Conservation (phyloP, 257 asterid species). For the Osmanthus fragrans region DNA sequence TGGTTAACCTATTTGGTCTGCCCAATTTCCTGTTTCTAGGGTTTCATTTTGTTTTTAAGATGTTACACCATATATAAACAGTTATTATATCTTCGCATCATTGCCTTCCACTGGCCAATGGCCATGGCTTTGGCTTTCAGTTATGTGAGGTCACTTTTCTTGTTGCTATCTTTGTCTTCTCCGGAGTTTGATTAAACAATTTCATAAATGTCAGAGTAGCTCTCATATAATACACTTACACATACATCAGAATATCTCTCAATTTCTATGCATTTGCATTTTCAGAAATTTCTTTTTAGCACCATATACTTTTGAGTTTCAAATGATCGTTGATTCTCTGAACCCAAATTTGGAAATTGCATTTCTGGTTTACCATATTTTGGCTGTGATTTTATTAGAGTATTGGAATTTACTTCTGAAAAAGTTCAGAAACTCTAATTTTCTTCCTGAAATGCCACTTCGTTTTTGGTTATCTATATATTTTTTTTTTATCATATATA, state of each 20-base stretch:
- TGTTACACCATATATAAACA: neutral
- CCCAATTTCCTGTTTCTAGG: neutral
- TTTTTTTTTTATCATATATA: slow-evolving; percentile 9
- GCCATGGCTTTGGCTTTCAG: slow-evolving; percentile 11
- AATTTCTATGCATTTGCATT: slow-evolving; percentile 3
- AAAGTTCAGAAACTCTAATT: neutral
- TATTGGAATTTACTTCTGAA: neutral
- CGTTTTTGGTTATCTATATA: neutral
- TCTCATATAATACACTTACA: neutral
- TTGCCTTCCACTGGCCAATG: neutral
- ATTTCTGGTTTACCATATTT: neutral
- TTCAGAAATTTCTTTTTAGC: neutral
- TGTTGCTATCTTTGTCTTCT: slow-evolving; percentile 19
- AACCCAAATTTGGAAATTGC: neutral
- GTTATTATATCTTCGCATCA: neutral
- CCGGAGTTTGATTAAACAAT: neutral
- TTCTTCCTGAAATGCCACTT: slow-evolving; percentile 4
- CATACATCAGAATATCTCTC: neutral
- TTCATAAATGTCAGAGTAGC: neutral
- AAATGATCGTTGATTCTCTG: neutral
- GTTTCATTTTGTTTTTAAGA: neutral
- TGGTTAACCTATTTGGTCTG: neutral
- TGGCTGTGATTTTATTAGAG: neutral
- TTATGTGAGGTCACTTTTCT: neutral
- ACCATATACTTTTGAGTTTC: neutral